Percentiles rank a stretch among this genome's conserved stretches.
Conservation (phyloP, 2,329 filamentous ascomycete genomes). For the Fonsecaea erecta region DNA sequence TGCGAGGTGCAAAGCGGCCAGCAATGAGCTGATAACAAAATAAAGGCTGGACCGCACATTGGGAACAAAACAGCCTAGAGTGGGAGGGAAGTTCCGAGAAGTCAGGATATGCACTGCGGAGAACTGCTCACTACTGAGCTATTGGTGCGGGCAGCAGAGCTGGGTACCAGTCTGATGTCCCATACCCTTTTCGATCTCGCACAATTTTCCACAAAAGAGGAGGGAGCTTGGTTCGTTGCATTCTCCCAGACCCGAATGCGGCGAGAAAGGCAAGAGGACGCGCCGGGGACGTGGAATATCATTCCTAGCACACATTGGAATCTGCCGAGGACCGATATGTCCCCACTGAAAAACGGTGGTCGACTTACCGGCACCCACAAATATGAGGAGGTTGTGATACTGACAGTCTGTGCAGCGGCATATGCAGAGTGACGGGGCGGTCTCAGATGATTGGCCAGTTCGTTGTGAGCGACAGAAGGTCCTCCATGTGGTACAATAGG, state of each 20-base stretch:
- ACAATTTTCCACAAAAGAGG: neutral
- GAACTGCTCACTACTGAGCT: neutral
- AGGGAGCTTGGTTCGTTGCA: neutral
- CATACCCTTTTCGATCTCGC: constrained; percentile 2
- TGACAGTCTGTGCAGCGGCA: constrained; percentile 20
- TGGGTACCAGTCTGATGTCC: constrained; percentile 1
- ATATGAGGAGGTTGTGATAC: constrained; percentile 6
- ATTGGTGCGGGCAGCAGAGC: neutral
- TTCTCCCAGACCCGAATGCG: constrained; percentile 5
- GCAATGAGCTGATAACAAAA: constrained; percentile 8
- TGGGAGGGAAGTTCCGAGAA: constrained; percentile 8
- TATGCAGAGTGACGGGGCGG: constrained; percentile 19
- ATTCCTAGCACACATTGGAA: constrained; percentile 7
- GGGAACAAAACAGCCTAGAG: constrained; percentile 1
- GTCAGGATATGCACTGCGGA: constrained; percentile 10
- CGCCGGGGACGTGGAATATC: neutral
- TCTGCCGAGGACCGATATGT: constrained; percentile 14
- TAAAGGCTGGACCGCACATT: constrained; percentile 1
- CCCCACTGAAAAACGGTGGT: constrained; percentile 6
- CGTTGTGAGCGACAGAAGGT: constrained; percentile 26
- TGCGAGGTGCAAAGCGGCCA: neutral
- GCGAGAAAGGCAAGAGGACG: constrained; percentile 1
- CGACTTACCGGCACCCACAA: constrained; percentile 2
- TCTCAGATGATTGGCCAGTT: constrained; percentile 24
- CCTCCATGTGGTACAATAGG: constrained; percentile 14